Conservation (phyloP, 495 filamentous ascomycete genomes). For the Aspergillus egyptiacus region DNA sequence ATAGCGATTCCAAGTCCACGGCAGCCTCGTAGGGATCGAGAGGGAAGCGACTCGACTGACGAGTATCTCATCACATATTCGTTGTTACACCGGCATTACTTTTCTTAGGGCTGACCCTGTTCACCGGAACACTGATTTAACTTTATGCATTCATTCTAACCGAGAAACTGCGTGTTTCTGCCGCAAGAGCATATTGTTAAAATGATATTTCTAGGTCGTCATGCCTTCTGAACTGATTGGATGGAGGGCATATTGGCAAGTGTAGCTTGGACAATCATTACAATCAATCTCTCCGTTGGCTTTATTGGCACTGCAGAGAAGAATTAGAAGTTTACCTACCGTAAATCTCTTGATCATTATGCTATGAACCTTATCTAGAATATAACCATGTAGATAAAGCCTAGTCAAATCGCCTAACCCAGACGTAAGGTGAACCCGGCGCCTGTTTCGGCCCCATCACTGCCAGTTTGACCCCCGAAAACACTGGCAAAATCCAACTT, state of each 20-base stretch:
- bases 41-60: slow-evolving; percentile 18
- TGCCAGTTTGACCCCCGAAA: slow-evolving; percentile 61
- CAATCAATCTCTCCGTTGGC: not conserved
- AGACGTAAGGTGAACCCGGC: slow-evolving; percentile 78
- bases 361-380: too few species aligned
- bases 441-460: slow-evolving; percentile 67
- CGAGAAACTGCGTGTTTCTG: not conserved
- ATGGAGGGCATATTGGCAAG: not conserved
- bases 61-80: slow-evolving; percentile 18
- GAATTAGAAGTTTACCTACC: not conserved
- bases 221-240: not conserved
- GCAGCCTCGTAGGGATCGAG: slow-evolving; percentile 10
- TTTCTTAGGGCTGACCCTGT: slow-evolving; percentile 1
- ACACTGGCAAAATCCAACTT: slow-evolving; percentile 65
- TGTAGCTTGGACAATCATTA: not conserved
- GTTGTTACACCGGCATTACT: slow-evolving; percentile 17
- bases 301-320: not conserved
- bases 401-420: slow-evolving; percentile 28
- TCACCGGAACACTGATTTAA: not conserved
- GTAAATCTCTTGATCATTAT: too few species aligned
- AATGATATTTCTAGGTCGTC: slow-evolving; percentile 2
- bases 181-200: not conserved
- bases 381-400: not conserved
- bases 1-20: slow-evolving; percentile 1
- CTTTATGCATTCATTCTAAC: slow-evolving; percentile 8